These are phyloP conservation scores for Globisporangium uncinulatum DNA, from an alignment of 352 stramenopile species.

Conservation along the genomic window DNA sequence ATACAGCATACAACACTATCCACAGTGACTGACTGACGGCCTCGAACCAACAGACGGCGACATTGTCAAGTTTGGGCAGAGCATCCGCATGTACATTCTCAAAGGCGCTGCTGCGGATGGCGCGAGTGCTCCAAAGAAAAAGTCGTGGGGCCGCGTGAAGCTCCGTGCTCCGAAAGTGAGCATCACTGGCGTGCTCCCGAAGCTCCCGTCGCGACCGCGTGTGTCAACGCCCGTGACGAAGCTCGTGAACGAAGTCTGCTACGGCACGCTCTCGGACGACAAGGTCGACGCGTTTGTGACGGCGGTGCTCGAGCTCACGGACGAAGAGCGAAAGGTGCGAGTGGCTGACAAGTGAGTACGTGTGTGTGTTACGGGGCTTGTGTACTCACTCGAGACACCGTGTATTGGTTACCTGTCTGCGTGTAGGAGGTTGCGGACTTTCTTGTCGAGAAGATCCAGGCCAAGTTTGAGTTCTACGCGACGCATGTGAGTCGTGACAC, in stretches of 20 bases:
- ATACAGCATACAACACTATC: not conserved
- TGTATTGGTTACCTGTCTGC: not conserved
- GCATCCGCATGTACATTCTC: constrained; percentile 78
- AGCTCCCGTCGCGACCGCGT: constrained; percentile 53
- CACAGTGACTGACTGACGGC: not conserved
- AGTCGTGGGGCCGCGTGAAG: constrained; percentile 72
- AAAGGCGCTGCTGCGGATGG: constrained; percentile 63
- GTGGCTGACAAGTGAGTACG: not conserved
- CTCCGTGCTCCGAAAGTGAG: constrained; percentile 65
- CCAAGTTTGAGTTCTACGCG: constrained; percentile 81
- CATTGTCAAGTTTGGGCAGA: constrained; percentile 84
- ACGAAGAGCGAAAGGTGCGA: constrained; percentile 62
- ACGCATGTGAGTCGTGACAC: constrained; percentile 34
- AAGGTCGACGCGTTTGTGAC: constrained; percentile 66
- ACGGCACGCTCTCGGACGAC: constrained; percentile 64
- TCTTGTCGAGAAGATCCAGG: constrained; percentile 80
- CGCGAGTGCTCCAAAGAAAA: constrained; percentile 70
- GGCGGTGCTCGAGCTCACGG: constrained; percentile 58
- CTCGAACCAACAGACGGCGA: constrained; percentile 50
- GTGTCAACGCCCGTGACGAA: constrained; percentile 58
- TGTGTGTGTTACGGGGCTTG: not conserved
- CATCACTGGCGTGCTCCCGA: constrained; percentile 68
- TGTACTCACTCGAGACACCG: too few species aligned
- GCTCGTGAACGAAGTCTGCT: constrained; percentile 82
- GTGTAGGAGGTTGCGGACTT: constrained; percentile 66